These are phyloP conservation scores for Arthroderma uncinatum DNA, from an alignment of 2,329 filamentous ascomycete species.

Conservation along the genomic window DNA sequence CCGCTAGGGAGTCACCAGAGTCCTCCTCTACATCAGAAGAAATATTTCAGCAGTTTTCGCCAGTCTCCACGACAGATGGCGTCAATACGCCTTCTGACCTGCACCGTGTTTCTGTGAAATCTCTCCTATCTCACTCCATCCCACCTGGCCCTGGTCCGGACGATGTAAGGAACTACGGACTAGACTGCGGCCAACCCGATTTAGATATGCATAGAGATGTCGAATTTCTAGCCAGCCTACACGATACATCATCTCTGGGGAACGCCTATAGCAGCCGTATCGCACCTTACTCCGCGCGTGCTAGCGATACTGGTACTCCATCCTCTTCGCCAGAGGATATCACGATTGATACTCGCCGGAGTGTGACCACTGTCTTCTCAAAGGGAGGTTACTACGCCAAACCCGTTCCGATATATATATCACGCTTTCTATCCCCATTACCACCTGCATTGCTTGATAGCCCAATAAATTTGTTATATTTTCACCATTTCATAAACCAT, in stretches of 20 bases:
- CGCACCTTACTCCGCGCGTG: too few species aligned
- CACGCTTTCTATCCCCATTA: constrained; percentile 46
- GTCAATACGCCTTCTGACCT: constrained; percentile 29
- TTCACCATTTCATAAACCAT: constrained; percentile 66
- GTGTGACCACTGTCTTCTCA: constrained; percentile 43
- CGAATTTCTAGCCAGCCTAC: constrained; percentile 52
- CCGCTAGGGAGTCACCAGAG: background rate
- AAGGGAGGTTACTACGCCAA: constrained; percentile 58
- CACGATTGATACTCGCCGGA: constrained; percentile 12
- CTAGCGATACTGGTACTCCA: background rate
- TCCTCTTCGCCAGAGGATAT: background rate
- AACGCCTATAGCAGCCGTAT: too few species aligned
- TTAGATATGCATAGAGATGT: constrained; percentile 59
- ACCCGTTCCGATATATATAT: constrained; percentile 54
- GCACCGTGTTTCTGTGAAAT: constrained; percentile 53
- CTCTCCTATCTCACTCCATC: constrained; percentile 45
- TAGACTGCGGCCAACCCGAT: constrained; percentile 60
- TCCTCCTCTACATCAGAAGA: constrained; percentile 7
- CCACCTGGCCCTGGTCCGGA: background rate
- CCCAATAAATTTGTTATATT: constrained; percentile 69
- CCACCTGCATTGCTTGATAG: constrained; percentile 53
- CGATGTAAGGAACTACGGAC: constrained; percentile 47
- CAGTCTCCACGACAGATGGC: background rate
- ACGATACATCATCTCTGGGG: background rate
- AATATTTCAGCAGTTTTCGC: background rate